Conservation (phyloP, 805 yeast species). For the Yarrowia sp. region DNA sequence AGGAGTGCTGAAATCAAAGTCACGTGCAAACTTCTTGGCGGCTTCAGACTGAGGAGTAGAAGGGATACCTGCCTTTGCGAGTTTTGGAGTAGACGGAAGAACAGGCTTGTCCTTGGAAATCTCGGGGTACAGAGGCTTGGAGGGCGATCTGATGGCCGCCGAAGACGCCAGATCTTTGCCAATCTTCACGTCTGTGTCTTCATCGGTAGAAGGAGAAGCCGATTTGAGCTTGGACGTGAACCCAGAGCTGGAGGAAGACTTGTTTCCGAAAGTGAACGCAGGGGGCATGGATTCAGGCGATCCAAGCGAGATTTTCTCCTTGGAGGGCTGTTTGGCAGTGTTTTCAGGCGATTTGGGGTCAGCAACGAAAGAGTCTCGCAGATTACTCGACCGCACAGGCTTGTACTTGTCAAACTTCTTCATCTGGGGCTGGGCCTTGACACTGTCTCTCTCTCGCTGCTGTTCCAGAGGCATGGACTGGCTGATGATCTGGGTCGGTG, state of each 20-base stretch:
- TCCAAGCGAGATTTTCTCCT: not conserved
- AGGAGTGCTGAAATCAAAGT: slow-evolving; percentile 27
- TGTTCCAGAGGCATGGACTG: slow-evolving; percentile 34
- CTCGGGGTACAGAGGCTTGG: slow-evolving; percentile 35
- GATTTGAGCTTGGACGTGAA: slow-evolving; percentile 4
- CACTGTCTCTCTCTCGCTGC: slow-evolving; percentile 33
- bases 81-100: slow-evolving; percentile 10
- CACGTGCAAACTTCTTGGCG: slow-evolving; percentile 11
- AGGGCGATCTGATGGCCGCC: slow-evolving; percentile 21
- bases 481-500: slow-evolving; percentile 14
- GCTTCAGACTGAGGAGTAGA: slow-evolving; percentile 33
- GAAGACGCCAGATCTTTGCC: slow-evolving; percentile 36
- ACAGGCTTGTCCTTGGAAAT: slow-evolving; percentile 16
- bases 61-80: slow-evolving; percentile 30
- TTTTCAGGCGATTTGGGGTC: slow-evolving; percentile 27
- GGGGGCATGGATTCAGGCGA: slow-evolving; percentile 12
- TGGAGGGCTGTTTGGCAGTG: not conserved
- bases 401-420: slow-evolving; percentile 33
- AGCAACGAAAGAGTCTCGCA: slow-evolving; percentile 25
- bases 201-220: slow-evolving; percentile 12
- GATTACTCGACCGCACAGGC: slow-evolving; percentile 15
- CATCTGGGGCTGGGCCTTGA: slow-evolving; percentile 33
- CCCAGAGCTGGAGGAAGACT: not conserved
- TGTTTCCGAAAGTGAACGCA: slow-evolving; percentile 3
- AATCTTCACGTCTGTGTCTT: slow-evolving; percentile 29